Evolutionary conservation across 2,329 filamentous ascomycete species (phyloP).

Genomic region (Sclerotinia spermophila): DNA sequence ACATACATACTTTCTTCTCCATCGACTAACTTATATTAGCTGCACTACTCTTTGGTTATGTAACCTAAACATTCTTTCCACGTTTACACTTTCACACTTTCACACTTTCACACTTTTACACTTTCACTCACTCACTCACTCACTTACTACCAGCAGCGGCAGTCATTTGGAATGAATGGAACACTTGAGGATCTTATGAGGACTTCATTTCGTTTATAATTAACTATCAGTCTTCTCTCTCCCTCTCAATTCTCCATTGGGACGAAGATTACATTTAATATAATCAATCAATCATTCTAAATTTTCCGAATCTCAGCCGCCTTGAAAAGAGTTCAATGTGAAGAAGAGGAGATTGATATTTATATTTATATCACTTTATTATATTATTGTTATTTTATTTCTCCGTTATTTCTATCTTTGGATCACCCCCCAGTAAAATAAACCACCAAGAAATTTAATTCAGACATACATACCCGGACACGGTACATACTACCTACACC

Average conservation of each 20-base stretch:
- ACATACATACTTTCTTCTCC: neutral
- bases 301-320: conserved; percentile 2
- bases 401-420: conserved; percentile 13
- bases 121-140: neutral
- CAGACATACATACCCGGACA: neutral
- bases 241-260: neutral
- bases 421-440: conserved; percentile 6
- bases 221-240: neutral
- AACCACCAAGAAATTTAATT: neutral
- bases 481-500: neutral
- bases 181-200: conserved; percentile 4
- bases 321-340: neutral
- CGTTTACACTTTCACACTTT: too few species aligned
- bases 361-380: neutral
- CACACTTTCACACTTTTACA: neutral
- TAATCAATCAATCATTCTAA: conserved; percentile 6
- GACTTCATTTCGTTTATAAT: conserved; percentile 13
- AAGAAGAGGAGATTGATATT: neutral
- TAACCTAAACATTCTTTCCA: neutral
- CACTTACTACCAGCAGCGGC: neutral
- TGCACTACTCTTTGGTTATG: neutral
- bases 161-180: conserved; percentile 7
- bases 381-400: neutral
- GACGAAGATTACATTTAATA: neutral
- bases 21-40: neutral